A percentile compares a stretch with the other conserved stretches of the same genome.
Conservation (phyloP, 257 asterid species). For the Leonotis leonurus region DNA sequence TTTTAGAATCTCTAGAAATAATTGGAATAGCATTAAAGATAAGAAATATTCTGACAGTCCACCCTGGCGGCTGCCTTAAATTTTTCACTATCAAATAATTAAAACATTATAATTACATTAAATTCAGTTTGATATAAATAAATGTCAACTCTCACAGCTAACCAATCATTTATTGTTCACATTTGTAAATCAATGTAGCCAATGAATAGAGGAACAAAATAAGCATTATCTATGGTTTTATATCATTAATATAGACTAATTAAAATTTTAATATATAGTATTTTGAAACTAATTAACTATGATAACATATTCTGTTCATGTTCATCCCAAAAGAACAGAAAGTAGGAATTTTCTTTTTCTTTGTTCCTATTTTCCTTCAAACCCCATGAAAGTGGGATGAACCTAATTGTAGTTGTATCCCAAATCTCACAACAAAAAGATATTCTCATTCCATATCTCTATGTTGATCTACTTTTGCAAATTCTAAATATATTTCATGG, state of each 20-base stretch:
- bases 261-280: no score
- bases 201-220: no score
- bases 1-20: not conserved
- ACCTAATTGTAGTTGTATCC: not conserved
- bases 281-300: no score
- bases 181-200: no score
- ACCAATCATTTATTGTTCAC: no score
- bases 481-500: not conserved
- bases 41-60: slow-evolving; percentile 12
- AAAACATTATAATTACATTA: no score
- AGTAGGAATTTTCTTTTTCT: not conserved
- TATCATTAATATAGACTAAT: no score
- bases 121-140: no score
- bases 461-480: not conserved
- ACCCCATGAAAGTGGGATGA: not conserved
- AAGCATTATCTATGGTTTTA: no score
- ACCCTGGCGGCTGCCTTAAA: slow-evolving; percentile 6
- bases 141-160: no score
- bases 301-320: no score
- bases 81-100: not conserved
- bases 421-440: not conserved
- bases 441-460: not conserved
- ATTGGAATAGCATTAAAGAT: slow-evolving; percentile 1
- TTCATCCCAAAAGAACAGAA: no score
- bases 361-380: not conserved